Percentiles rank a stretch among this genome's conserved stretches.
Conservation (phyloP, 2,329 filamentous ascomycete species). For the Alternaria gansuensis region DNA sequence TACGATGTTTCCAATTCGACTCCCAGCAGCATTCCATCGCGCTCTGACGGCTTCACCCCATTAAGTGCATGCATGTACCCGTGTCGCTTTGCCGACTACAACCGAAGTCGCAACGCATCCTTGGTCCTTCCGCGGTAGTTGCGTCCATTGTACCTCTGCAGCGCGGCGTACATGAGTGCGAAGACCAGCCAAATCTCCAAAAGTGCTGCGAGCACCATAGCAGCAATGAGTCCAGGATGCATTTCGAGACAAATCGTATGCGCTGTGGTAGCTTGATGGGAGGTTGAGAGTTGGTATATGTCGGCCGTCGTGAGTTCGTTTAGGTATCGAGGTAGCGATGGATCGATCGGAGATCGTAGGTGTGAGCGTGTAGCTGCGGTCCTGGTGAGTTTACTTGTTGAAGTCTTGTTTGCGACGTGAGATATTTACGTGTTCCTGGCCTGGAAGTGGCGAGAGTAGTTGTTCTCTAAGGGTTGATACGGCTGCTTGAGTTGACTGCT, state of each 20-base stretch:
- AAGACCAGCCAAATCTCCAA: constrained; percentile 22
- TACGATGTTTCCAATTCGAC: neutral
- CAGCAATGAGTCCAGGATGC: constrained; percentile 10
- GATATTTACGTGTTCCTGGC: neutral
- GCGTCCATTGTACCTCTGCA: constrained; percentile 12
- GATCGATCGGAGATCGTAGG: too few relatives aligned
- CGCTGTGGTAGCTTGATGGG: neutral
- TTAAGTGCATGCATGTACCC: neutral
- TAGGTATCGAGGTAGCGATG: neutral
- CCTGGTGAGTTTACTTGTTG: neutral
- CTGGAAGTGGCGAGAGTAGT: neutral
- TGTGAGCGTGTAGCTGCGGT: neutral
- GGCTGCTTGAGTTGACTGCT: neutral
- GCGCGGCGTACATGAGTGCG: constrained; percentile 15
- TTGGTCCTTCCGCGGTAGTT: constrained; percentile 8
- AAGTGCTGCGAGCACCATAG: constrained; percentile 1
- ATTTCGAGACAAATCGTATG: neutral
- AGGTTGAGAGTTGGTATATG: neutral
- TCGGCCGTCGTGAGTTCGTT: neutral
- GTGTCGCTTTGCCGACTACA: neutral
- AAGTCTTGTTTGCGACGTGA: neutral
- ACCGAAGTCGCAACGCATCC: constrained; percentile 7
- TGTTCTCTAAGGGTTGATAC: neutral
- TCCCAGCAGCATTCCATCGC: neutral
- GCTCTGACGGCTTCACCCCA: neutral